Evolutionary conservation across 192 early-diverging fungal genomes (phyloP).

Genomic region (Entomortierella parvispora): DNA sequence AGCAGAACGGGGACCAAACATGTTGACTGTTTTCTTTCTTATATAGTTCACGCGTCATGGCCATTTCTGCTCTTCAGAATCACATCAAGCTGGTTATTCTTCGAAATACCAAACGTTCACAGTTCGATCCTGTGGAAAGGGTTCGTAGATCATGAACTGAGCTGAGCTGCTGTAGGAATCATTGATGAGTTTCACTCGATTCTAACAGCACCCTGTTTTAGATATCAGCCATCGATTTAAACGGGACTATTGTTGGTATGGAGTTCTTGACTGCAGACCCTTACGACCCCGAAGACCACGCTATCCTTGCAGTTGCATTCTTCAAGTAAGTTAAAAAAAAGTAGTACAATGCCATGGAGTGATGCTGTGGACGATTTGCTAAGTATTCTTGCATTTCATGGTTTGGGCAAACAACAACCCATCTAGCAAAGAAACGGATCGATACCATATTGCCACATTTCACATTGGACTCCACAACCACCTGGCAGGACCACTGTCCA

Average conservation of each 20-base stretch:
- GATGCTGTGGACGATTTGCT: no score
- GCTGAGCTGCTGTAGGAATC: neutral
- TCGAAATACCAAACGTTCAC: conserved; percentile 14
- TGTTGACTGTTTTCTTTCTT: neutral
- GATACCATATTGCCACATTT: conserved; percentile 43
- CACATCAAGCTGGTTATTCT: conserved; percentile 30
- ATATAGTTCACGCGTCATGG: conserved; percentile 16
- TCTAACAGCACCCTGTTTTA: no score
- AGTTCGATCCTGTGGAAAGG: conserved; percentile 31
- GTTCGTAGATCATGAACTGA: conserved; percentile 21
- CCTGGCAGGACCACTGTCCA: conserved; percentile 1
- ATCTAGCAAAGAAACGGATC: conserved; percentile 10
- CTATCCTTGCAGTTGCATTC: conserved; percentile 34
- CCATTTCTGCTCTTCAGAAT: conserved; percentile 30
- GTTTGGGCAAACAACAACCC: neutral
- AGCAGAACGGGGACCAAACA: neutral
- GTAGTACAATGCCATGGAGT: no score
- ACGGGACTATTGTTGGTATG: conserved; percentile 37
- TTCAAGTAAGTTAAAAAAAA: conserved; percentile 34
- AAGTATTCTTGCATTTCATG: neutral
- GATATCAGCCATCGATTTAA: conserved; percentile 20
- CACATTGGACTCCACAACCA: conserved; percentile 19
- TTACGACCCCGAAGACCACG: conserved; percentile 4
- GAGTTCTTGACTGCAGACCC: conserved; percentile 34
- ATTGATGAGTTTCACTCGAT: no score